A percentile compares a stretch with the other conserved stretches of the same genome.
Conservation (phyloP, 2,329 filamentous ascomycete species). For the Aureobasidium sp. region DNA sequence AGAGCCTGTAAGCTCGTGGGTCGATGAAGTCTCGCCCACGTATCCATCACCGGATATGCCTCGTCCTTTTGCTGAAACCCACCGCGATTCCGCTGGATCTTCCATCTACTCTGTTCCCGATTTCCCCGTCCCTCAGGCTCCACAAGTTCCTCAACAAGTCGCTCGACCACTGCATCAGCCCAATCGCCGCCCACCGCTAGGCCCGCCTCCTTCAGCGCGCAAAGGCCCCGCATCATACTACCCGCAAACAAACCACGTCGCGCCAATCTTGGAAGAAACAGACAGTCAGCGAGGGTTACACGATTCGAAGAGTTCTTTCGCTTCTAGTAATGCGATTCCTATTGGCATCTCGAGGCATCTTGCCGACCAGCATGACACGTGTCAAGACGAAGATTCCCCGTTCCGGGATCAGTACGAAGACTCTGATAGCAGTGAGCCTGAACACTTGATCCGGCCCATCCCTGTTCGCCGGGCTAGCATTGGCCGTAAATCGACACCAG, state of each 20-base stretch:
- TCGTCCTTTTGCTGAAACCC: slow-evolving; percentile 30
- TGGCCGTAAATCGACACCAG: slow-evolving; percentile 39
- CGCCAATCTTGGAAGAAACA: slow-evolving; percentile 41
- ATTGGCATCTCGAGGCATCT: slow-evolving; percentile 27
- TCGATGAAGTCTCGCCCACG: slow-evolving; percentile 22
- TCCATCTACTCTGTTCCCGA: slow-evolving; percentile 34
- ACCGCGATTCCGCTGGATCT: slow-evolving; percentile 29
- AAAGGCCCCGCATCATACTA: slow-evolving; percentile 42
- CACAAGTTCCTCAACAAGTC: slow-evolving; percentile 26
- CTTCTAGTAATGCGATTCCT: slow-evolving; percentile 42
- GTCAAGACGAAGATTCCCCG: slow-evolving; percentile 8
- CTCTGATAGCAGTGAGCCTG: slow-evolving; percentile 16
- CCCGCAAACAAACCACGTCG: slow-evolving; percentile 38
- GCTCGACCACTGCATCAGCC: slow-evolving; percentile 17
- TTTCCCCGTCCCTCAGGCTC: slow-evolving; percentile 28
- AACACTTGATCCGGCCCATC: slow-evolving; percentile 29
- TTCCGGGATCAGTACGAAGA: slow-evolving; percentile 8
- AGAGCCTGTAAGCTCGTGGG: slow-evolving; percentile 10
- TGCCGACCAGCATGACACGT: background rate
- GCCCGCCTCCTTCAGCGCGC: slow-evolving; percentile 40
- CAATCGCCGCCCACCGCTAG: slow-evolving; percentile 34
- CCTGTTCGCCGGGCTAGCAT: slow-evolving; percentile 41
- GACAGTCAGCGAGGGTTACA: slow-evolving; percentile 24
- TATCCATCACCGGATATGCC: slow-evolving; percentile 21
- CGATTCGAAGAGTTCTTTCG: slow-evolving; percentile 35